Base-by-base conservation (phyloP, 2,329 filamentous ascomycete genomes). In the Colletotrichum tabaci region DNA sequence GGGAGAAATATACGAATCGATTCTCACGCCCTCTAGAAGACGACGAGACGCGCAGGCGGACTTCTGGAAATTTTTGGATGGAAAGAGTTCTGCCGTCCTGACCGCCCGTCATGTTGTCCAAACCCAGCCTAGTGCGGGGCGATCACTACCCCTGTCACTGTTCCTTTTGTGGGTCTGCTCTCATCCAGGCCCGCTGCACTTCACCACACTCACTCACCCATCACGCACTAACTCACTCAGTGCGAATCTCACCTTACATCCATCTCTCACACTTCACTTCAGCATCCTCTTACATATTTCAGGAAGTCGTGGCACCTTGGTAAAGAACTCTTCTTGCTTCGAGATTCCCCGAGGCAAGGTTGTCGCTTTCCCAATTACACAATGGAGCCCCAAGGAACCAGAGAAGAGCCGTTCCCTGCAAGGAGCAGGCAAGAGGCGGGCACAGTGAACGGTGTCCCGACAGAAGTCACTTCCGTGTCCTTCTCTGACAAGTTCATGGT, bases 401-500 rank as follows among this genome's bases (percentile, higher is more conserved):
- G 82, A 49, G 79, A 84, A 55, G 86, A 89, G n/a, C 83, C 89
- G 0, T 98, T 94, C 77, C 93, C 94, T 18, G 92, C 91, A 4
- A 83, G 84, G 13, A 91, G 89, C 2, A 91, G 87, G 62, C 86
- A 87, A 72, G 86, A 86, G 16, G 85, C 86, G 1, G 91, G 92
- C 3, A 79, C 85, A 3, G 89, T 98, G 73, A 90, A 92, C 73
- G 91, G 90, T 40, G 81, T 92, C 26, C 81, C 87, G 46, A 98
- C 96, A 1, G 90, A 94, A 74, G 91, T 94, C 44, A 91, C 90
- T 49, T 87, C 88, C 13, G 86, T 95, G 65, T 90, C 87, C 76
- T 98, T 98, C 82, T 88, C 91, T 10, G 96, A 98, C 87, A 97
- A 94, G 82, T 94, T 99, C 77, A 84, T 99, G 76, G 85, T 99